Percentiles rank a stretch among this genome's conserved stretches.
These are phyloP conservation scores for Cladobotryum mycophilum DNA, from an alignment of 2,329 filamentous ascomycete species.

Conservation along the genomic window DNA sequence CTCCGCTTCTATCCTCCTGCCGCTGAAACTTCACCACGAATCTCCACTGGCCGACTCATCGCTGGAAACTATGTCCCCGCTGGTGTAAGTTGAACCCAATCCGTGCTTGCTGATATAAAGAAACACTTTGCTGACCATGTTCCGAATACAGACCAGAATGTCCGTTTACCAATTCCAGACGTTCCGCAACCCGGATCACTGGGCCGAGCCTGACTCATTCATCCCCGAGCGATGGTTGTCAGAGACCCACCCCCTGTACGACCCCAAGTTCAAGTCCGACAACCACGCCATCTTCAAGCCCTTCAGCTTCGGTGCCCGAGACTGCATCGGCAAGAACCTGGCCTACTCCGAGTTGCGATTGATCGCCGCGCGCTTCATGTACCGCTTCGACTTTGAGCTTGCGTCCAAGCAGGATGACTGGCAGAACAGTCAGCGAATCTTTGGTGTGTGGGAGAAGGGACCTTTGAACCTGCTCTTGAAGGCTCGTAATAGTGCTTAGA, in stretches of 20 bases:
- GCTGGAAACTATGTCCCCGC: constrained; percentile 29
- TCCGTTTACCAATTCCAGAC: constrained; percentile 38
- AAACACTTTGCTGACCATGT: constrained; percentile 14
- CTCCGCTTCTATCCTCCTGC: constrained; percentile 35
- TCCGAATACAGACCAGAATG: constrained; percentile 30
- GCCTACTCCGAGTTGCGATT: constrained; percentile 44
- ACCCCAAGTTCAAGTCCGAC: constrained; percentile 35
- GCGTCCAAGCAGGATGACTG: constrained; percentile 15
- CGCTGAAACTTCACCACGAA: constrained; percentile 22
- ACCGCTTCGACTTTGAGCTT: constrained; percentile 38
- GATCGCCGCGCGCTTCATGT: constrained; percentile 38
- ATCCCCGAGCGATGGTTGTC: constrained; percentile 41
- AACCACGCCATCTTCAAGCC: constrained; percentile 30
- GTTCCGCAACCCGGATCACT: constrained; percentile 38
- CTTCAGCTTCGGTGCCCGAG: constrained; percentile 33
- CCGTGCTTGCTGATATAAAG: constrained; percentile 21
- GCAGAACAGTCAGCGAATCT: constrained; percentile 15
- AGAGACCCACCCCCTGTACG: constrained; percentile 22
- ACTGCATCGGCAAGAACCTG: constrained; percentile 35
- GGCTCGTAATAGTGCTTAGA: background rate
- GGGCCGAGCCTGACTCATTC: constrained; percentile 38
- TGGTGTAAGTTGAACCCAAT: constrained; percentile 23
- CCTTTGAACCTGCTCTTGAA: constrained; percentile 11
- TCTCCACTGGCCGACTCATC: constrained; percentile 27
- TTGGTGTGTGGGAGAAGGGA: constrained; percentile 16